Percentiles rank a stretch among this genome's conserved stretches.
These are phyloP conservation scores for Blastobotrys petasosporus DNA, from an alignment of 1,139 yeast species.

Conservation along the genomic window DNA sequence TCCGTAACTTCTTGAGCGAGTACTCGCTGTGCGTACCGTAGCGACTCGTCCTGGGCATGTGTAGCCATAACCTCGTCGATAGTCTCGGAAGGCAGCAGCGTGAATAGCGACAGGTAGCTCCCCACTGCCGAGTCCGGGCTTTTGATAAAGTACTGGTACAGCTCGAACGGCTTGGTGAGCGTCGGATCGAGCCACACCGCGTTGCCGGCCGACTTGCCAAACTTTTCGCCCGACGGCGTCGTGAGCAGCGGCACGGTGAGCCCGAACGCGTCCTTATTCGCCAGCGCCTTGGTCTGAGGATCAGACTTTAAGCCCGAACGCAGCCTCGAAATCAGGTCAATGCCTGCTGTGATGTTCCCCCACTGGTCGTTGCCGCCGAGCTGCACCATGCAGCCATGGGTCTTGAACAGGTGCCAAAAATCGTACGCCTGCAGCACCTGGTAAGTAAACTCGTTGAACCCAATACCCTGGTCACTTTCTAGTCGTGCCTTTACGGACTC, in stretches of 20 bases:
- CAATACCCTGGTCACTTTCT: conserved; percentile 65
- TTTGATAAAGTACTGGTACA: conserved; percentile 81
- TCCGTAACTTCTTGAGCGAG: conserved; percentile 85
- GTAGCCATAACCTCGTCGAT: conserved; percentile 47
- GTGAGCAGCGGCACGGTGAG: conserved; percentile 86
- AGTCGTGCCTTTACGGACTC: conserved; percentile 80
- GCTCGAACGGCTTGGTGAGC: conserved; percentile 70
- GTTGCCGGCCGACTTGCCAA: conserved; percentile 96
- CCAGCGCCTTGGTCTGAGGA: conserved; percentile 6
- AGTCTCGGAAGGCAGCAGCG: conserved; percentile 60
- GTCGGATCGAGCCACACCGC: conserved; percentile 79
- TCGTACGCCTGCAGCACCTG: conserved; percentile 93
- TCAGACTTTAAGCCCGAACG: conserved; percentile 11
- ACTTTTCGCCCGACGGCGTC: conserved; percentile 85
- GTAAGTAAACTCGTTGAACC: conserved; percentile 89
- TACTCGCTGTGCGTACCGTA: conserved; percentile 64
- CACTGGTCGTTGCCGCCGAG: conserved; percentile 98
- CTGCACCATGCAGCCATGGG: conserved; percentile 61
- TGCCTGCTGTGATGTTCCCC: conserved; percentile 97
- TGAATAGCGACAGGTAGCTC: conserved; percentile 65
- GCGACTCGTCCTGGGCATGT: conserved; percentile 56
- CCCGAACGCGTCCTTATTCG: conserved; percentile 49
- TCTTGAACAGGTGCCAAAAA: conserved; percentile 67
- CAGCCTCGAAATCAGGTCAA: conserved; percentile 73
- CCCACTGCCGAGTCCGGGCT: conserved; percentile 73